A percentile compares a stretch with the other conserved stretches of the same genome.
Evolutionary conservation across 495 filamentous ascomycete genomes (phyloP).

Genomic region (Paragyromitra xinjiangensis): DNA sequence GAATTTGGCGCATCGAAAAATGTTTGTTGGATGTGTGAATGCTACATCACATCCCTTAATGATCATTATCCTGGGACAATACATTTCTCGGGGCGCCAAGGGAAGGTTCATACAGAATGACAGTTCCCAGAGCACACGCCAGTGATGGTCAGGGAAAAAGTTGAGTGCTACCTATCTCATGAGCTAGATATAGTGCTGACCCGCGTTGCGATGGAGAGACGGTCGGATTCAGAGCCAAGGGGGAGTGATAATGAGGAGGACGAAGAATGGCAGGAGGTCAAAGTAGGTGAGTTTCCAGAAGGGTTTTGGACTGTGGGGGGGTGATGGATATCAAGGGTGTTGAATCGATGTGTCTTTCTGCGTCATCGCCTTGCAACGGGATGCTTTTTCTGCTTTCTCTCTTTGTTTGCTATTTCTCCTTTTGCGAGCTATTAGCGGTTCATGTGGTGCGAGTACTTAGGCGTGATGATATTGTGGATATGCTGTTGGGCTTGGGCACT

Average conservation of each 20-base stretch:
- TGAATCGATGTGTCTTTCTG: conserved; percentile 3
- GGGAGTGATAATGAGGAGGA: conserved; percentile 3
- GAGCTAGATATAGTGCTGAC: conserved; percentile 12
- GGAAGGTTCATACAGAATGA: conserved; percentile 17
- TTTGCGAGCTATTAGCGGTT: background rate
- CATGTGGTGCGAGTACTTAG: background rate
- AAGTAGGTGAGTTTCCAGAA: background rate
- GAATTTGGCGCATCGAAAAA: background rate
- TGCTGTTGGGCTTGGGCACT: conserved; percentile 1
- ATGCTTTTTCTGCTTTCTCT: conserved; percentile 3
- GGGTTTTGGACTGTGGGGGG: background rate
- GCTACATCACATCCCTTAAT: conserved; percentile 1
- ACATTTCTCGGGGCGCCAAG: background rate
- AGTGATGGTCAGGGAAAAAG: background rate
- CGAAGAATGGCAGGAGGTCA: background rate
- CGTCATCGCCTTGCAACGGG: background rate
- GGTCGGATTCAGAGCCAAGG: conserved; percentile 9
- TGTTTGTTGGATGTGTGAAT: conserved; percentile 1
- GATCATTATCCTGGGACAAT: background rate
- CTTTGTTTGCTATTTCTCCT: conserved; percentile 1
- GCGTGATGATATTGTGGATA: background rate
- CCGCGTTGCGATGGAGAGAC: background rate
- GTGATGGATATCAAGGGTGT: background rate
- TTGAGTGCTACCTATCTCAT: background rate
- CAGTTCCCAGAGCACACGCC: background rate